These are phyloP conservation scores for Dendrobium officinale DNA, from an alignment of 106 monocot species.

Conservation along the genomic window DNA sequence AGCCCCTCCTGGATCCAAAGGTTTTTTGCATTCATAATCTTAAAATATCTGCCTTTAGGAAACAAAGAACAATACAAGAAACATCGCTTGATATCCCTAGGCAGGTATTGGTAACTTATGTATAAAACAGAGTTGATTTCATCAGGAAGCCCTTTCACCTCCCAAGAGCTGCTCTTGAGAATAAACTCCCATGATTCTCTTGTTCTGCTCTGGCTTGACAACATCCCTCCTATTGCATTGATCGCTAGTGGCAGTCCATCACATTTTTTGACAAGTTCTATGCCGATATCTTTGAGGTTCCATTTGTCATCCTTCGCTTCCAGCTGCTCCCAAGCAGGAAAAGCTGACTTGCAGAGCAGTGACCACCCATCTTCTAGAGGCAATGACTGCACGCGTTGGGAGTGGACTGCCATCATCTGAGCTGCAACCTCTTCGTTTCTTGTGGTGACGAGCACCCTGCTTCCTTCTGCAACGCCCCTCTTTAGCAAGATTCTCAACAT, in stretches of 20 bases:
- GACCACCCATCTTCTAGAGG: slow-evolving; percentile 11
- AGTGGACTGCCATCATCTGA: slow-evolving; percentile 4
- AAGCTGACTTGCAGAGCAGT: neutral
- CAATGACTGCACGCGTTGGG: neutral
- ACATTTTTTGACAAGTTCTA: slow-evolving; percentile 17
- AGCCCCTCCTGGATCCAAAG: slow-evolving; percentile 7
- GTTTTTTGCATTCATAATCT: neutral
- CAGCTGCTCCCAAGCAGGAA: neutral
- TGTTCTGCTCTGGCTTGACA: too few relatives aligned
- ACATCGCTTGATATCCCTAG: slow-evolving; percentile 12
- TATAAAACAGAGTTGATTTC: neutral
- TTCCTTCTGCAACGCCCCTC: neutral
- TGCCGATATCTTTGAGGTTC: neutral
- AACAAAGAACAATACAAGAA: slow-evolving; percentile 26
- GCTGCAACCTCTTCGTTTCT: neutral
- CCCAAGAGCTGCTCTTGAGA: too few relatives aligned
- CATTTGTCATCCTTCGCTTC: neutral
- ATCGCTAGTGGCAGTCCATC: slow-evolving; percentile 16
- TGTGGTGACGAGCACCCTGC: slow-evolving; percentile 1
- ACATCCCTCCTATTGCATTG: neutral
- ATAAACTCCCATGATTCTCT: neutral
- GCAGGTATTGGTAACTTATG: slow-evolving; percentile 19
- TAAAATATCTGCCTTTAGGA: neutral
- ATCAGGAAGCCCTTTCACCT: too few relatives aligned
- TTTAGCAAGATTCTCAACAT: slow-evolving; percentile 4